Evolutionary conservation across 768 basidiomycete genomes (phyloP), one percentile per base, ranked within the genome.

Genomic region (Boletus rufocinnamomeus): DNA sequence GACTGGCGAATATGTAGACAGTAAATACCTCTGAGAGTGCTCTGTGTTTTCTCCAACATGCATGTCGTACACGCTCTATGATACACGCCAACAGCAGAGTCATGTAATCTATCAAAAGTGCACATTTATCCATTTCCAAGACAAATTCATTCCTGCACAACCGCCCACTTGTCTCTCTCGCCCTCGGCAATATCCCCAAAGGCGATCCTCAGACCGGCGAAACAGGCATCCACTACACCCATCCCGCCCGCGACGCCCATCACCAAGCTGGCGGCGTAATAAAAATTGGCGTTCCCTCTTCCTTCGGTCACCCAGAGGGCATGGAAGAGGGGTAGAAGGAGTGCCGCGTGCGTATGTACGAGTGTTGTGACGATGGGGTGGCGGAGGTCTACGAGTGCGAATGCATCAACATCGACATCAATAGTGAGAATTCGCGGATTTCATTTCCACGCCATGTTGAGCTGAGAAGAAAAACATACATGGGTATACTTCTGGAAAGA

Each of bases 261-360:
- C 17, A 99, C 96, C 59, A 98, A 79, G 2, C 95, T 98, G 4
- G 89, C 87, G 0, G 97, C 97, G 66, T 98, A 99, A 76, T 92
- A 98, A 75, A 99, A 99, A 72, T 98, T 98, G 47, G 96, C 95
- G 67, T 99, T 98, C 3, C 94, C 97, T 6, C 93, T 91, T 2
- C 94, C 95, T 56, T 93, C 89, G 10, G 79, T 80, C 7, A 98
- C 82, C 96, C 97, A 99, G 2, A 98, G 78, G 58, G 91, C 83
- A 67, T 96, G 87, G 73, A 98, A 95, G 32, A 97, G 80, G 0
- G 96, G 96, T 57, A 98, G 82, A 23, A 98, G 85, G 21, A 93
- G 79, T 1, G 87, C 80, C 3, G 95, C 86, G 66, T 97, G 93
- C 6, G 91, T 75, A 62, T 96, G 91, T 11, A 95, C 81, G 46